phyloP scores from a whole-genome alignment of 1,284 basidiomycete genomes.

The Tetrapyrgos nigripes region DNA sequence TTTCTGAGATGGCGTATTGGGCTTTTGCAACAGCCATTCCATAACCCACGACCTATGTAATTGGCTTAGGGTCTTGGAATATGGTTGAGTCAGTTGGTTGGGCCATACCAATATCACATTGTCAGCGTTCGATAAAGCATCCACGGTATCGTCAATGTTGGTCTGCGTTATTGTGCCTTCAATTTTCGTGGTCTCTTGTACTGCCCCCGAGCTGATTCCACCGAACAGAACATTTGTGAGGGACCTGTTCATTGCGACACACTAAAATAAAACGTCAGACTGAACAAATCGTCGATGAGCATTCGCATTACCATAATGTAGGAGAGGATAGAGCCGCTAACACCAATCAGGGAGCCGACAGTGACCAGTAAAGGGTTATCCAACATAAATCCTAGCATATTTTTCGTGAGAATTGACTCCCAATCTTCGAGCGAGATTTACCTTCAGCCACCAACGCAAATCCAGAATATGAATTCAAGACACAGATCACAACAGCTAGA shows the following conservation, averaged over 20 bases:
- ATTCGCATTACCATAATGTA: constrained; percentile 80
- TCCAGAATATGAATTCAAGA: constrained; percentile 89
- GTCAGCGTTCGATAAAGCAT: constrained; percentile 77
- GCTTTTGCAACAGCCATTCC: constrained; percentile 92
- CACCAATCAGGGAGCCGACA: constrained; percentile 83
- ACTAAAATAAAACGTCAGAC: constrained; percentile 49
- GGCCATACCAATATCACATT: constrained; percentile 80
- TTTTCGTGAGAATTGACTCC: background rate
- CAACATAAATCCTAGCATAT: constrained; percentile 74
- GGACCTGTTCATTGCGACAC: constrained; percentile 88
- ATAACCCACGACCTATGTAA: constrained; percentile 59
- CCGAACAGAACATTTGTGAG: constrained; percentile 82
- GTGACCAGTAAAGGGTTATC: constrained; percentile 84
- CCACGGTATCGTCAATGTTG: constrained; percentile 78
- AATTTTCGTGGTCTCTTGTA: constrained; percentile 70
- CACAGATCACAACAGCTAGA: constrained; percentile 85
- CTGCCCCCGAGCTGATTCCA: constrained; percentile 67
- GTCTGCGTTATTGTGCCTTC: constrained; percentile 83
- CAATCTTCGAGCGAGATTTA: constrained; percentile 22
- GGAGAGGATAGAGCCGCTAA: constrained; percentile 87
- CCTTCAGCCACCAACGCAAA: constrained; percentile 93
- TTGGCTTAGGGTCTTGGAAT: no score
- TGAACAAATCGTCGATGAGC: background rate
- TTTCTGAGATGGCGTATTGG: constrained; percentile 86
- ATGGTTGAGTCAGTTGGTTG: no score